These are phyloP conservation scores for Auricularia cornea DNA, from an alignment of 768 basidiomycete species.

Conservation along the genomic window DNA sequence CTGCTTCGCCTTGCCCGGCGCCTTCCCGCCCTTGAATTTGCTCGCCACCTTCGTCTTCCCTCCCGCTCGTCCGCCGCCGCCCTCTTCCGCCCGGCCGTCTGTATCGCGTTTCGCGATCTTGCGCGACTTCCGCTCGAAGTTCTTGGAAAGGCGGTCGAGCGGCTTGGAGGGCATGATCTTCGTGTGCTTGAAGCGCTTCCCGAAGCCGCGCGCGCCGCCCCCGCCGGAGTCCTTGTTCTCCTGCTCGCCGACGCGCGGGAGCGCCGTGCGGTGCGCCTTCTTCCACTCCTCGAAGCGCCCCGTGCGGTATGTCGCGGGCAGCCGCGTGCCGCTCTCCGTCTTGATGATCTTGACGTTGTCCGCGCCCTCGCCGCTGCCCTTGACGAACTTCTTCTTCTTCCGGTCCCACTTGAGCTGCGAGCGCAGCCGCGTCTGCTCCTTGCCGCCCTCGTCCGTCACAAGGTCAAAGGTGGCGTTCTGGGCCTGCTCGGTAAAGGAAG, in stretches of 20 bases:
- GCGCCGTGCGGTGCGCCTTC: slow-evolving; percentile 55
- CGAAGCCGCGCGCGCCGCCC: slow-evolving; percentile 19
- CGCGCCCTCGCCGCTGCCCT: slow-evolving; percentile 75
- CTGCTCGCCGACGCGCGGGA: slow-evolving; percentile 78
- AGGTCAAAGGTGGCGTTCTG: slow-evolving; percentile 75
- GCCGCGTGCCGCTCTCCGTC: slow-evolving; percentile 83
- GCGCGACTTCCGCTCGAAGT: slow-evolving; percentile 68
- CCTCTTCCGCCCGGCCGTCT: slow-evolving; percentile 27
- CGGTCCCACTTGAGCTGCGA: slow-evolving; percentile 84
- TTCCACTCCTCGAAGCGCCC: slow-evolving; percentile 97
- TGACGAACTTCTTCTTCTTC: slow-evolving; percentile 90
- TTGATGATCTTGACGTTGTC: slow-evolving; percentile 92
- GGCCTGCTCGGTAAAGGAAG: slow-evolving; percentile 81
- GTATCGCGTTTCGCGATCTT: slow-evolving; percentile 44
- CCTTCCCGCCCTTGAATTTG: slow-evolving; percentile 50
- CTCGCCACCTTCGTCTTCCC: slow-evolving; percentile 28
- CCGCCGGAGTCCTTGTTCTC: slow-evolving; percentile 41
- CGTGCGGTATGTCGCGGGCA: slow-evolving; percentile 88
- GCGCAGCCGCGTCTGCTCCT: slow-evolving; percentile 45
- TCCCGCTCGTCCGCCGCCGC: slow-evolving; percentile 18
- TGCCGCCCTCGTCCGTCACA: slow-evolving; percentile 62
- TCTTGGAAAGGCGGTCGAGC: slow-evolving; percentile 60
- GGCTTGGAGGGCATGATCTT: slow-evolving; percentile 58
- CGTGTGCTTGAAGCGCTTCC: slow-evolving; percentile 63
- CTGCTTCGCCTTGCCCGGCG: slow-evolving; percentile 56